Evolutionary conservation across 2,329 filamentous ascomycete species (phyloP), one percentile per base, ranked within the genome.

Genomic region (Lecanosticta acicola): DNA sequence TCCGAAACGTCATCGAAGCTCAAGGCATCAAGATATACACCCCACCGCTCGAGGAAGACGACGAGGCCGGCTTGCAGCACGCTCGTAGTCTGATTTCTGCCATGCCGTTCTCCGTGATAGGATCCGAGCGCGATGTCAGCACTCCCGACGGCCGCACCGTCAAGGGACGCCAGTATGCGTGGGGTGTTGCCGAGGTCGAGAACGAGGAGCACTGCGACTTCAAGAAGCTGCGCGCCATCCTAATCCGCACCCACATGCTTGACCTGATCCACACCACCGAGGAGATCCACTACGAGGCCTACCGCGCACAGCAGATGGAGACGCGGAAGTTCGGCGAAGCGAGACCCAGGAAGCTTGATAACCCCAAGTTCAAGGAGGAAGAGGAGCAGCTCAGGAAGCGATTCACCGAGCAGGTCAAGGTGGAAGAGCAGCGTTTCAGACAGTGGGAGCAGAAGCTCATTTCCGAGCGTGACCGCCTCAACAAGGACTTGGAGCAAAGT

Each of bases 361-460:
- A 98, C 79, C 93, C 93, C 74, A 98, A 98, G 79, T 98, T 97
- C 81, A 98, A 98, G 82, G 93, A 98, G 71, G 93, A 98, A 73
- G 93, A 98, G 69, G 93, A 98, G 79, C 87, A 87, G 53, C 83
- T 98, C 57, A 84, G 93, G 74, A 98, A 98, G 83, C 83, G 94
- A 61, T 98, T 98, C 75, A 98, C 93, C 60, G 93, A 98, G 77
- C 93, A 98, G 72, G 93, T 98, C 77, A 98, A 98, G 87, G 87
- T 98, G 65, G 94, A 98, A 78, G 93, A 98, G 76, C 89, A 95
- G 76, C 84, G 93, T 58, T 98, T 98, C 84, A 83, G 94, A 72
- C 86, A 94, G 74, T 98, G 93, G 93, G 93, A 98, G 77, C 93
- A 98, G 82, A 97, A 97, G 81, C 87, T 98, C 70, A 98, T 98